A percentile compares a stretch with the other conserved stretches of the same genome.
Evolutionary conservation across 2,329 filamentous ascomycete genomes (phyloP).

Genomic region (Magnaporthiopsis incrustans): DNA sequence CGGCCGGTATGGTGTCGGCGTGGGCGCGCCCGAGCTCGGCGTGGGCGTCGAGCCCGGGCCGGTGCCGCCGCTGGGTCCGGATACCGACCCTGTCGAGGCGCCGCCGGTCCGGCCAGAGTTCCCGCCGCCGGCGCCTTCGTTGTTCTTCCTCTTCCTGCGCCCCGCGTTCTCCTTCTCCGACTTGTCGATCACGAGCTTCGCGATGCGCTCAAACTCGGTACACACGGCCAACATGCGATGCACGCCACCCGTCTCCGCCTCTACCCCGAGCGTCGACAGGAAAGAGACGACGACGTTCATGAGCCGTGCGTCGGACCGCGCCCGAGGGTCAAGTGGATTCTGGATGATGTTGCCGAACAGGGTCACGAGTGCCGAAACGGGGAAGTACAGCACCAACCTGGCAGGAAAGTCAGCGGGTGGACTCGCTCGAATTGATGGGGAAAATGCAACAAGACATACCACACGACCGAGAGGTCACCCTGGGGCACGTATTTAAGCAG

Average conservation of each 20-base stretch:
- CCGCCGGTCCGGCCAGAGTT: not conserved
- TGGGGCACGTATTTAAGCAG: constrained; percentile 94
- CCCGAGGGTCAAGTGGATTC: constrained; percentile 83
- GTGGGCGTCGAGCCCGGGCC: constrained; percentile 16
- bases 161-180: constrained; percentile 76
- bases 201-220: constrained; percentile 93
- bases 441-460: constrained; percentile 48
- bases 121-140: constrained; percentile 31
- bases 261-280: constrained; percentile 77
- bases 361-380: constrained; percentile 88
- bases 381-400: constrained; percentile 90
- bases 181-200: constrained; percentile 82
- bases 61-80: not conserved
- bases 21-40: constrained; percentile 20
- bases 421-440: not conserved
- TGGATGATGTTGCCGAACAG: constrained; percentile 95
- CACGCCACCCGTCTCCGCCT: constrained; percentile 83
- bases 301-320: constrained; percentile 78
- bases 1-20: constrained; percentile 21
- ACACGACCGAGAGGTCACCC: constrained; percentile 89
- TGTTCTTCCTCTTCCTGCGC: constrained; percentile 76
- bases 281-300: constrained; percentile 94
- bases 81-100: not conserved
- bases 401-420: not conserved
- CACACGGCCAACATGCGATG: constrained; percentile 91